A percentile compares a stretch with the other conserved stretches of the same genome.
Conservation (phyloP, 1,284 basidiomycete genomes). For the Naganishia sp. region DNA sequence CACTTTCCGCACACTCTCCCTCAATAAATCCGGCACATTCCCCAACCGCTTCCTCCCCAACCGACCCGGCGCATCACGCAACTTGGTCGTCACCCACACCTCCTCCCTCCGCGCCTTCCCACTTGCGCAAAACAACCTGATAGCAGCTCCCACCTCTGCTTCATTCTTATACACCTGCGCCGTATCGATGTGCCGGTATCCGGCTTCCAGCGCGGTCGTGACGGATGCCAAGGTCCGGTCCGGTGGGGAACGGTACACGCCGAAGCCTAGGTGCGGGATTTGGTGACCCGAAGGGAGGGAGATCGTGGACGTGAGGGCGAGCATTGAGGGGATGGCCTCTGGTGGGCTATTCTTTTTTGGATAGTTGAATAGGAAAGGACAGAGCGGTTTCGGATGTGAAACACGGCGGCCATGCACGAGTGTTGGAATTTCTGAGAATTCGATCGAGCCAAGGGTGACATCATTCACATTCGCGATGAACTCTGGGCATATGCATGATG, state of each 20-base stretch:
- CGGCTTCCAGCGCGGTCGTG: slow-evolving; percentile 66
- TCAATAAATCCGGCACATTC: background rate
- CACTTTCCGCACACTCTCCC: slow-evolving; percentile 4
- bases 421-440: background rate
- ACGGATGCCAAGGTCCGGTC: slow-evolving; percentile 61
- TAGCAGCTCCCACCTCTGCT: slow-evolving; percentile 61
- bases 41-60: slow-evolving; percentile 7
- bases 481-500: too few relatives aligned
- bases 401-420: too few relatives aligned
- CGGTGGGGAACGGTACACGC: slow-evolving; percentile 70
- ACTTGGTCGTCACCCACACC: slow-evolving; percentile 18
- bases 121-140: background rate
- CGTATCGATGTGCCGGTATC: slow-evolving; percentile 70
- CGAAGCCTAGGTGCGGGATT: slow-evolving; percentile 77
- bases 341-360: too few relatives aligned
- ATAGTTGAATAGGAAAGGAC: too few relatives aligned
- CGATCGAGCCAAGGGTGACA: background rate
- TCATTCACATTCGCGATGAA: background rate
- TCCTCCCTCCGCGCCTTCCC: background rate
- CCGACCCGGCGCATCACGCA: slow-evolving; percentile 3
- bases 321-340: background rate
- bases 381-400: too few relatives aligned
- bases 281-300: slow-evolving; percentile 41
- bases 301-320: slow-evolving; percentile 6
- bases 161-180: slow-evolving; percentile 62